Conservation (phyloP, 345 rosid genomes). For the Populus davidiana region DNA sequence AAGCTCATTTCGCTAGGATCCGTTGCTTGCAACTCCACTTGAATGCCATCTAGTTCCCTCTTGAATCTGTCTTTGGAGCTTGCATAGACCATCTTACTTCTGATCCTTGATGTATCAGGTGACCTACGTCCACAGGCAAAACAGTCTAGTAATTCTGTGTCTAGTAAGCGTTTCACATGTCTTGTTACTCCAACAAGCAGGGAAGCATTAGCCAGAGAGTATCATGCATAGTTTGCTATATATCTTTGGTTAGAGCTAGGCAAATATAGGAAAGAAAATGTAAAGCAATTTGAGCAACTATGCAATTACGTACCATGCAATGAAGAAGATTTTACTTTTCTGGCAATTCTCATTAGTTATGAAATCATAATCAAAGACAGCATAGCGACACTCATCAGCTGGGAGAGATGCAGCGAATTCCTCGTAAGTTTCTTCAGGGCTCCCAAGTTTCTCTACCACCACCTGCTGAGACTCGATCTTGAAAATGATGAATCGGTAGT, state of each 20-base stretch:
- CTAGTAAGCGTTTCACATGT: not conserved
- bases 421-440: constrained; percentile 65
- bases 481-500: constrained; percentile 74
- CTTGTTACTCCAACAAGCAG: not conserved
- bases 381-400: constrained; percentile 82
- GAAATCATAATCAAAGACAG: constrained; percentile 88
- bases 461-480: constrained; percentile 81
- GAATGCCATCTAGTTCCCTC: constrained; percentile 91
- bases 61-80: constrained; percentile 96
- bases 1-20: constrained; percentile 99
- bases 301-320: constrained; percentile 66
- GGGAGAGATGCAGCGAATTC: constrained; percentile 75
- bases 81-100: constrained; percentile 92
- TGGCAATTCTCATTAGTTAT: constrained; percentile 82
- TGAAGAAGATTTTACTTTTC: constrained; percentile 97
- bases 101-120: constrained; percentile 76
- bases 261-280: not conserved
- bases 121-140: constrained; percentile 40
- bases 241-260: not conserved
- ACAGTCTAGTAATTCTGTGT: not conserved
- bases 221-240: not conserved
- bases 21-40: constrained; percentile 93
- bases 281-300: not conserved
- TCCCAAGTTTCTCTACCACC: constrained; percentile 75
- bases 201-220: not conserved